Percentiles rank a stretch among this genome's conserved stretches.
phyloP scores from a whole-genome alignment of 805 yeast species.

The Teunomyces pallodes region DNA sequence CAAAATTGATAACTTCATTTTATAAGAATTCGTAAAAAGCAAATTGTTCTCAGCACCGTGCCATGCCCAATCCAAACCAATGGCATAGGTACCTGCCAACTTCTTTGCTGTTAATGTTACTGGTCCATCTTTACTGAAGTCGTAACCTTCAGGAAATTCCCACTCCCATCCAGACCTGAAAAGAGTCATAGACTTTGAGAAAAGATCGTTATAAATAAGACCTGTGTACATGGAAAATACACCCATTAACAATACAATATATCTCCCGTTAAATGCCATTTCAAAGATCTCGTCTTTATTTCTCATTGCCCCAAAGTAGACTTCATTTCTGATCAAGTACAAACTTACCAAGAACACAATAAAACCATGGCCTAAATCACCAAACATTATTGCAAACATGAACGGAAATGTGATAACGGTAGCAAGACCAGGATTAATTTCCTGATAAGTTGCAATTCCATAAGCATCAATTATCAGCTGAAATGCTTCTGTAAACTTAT shows the following conservation, averaged over 20 bases:
- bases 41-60: slow-evolving; percentile 94
- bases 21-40: slow-evolving; percentile 89
- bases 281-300: slow-evolving; percentile 87
- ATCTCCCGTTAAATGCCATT: slow-evolving; percentile 94
- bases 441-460: slow-evolving; percentile 90
- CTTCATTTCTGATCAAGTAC: slow-evolving; percentile 70
- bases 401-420: slow-evolving; percentile 95
- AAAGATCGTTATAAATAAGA: slow-evolving; percentile 86
- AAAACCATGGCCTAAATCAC: slow-evolving; percentile 96
- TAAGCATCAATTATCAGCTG: slow-evolving; percentile 94
- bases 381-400: slow-evolving; percentile 99
- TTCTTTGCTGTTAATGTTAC: slow-evolving; percentile 57
- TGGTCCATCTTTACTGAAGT: slow-evolving; percentile 52
- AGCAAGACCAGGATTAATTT: slow-evolving; percentile 94
- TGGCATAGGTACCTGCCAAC: slow-evolving; percentile 63
- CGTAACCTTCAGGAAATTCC: slow-evolving; percentile 62
- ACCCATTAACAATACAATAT: slow-evolving; percentile 90
- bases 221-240: slow-evolving; percentile 95
- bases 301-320: slow-evolving; percentile 60
- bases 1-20: slow-evolving; percentile 92
- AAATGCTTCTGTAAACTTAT: slow-evolving; percentile 90
- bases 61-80: slow-evolving; percentile 95
- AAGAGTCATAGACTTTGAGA: slow-evolving; percentile 85
- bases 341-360: slow-evolving; percentile 74
- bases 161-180: slow-evolving; percentile 92